phyloP scores from a whole-genome alignment of 768 basidiomycete genomes.

The Suillus weaverae region DNA sequence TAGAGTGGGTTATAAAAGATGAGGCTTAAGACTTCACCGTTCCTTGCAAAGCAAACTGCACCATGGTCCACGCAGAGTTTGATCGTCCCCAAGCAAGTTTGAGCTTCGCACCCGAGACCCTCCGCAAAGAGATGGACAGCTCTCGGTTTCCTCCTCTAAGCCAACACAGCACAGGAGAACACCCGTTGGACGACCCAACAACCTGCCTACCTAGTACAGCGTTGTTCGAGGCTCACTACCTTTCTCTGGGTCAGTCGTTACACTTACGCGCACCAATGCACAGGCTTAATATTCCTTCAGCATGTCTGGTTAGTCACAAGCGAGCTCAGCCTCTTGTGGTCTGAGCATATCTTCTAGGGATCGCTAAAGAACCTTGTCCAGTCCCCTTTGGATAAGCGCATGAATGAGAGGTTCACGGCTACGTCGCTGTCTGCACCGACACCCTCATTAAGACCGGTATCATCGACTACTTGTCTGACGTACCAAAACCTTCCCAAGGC shows the following conservation, averaged over 20 bases:
- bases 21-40: not conserved
- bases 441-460: too few relatives aligned
- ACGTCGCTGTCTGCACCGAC: not conserved
- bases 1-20: not conserved
- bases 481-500: too few relatives aligned
- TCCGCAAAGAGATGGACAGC: not conserved
- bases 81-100: not conserved
- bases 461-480: too few relatives aligned
- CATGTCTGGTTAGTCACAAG: not conserved
- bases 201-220: not conserved
- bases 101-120: not conserved
- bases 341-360: not conserved
- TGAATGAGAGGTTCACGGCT: slow-evolving; percentile 10
- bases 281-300: not conserved
- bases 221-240: not conserved
- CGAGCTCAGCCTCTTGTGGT: not conserved
- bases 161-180: not conserved
- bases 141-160: not conserved
- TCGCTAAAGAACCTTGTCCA: not conserved
- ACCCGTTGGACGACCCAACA: slow-evolving; percentile 4
- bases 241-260: not conserved
- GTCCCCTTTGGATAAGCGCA: not conserved
- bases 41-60: not conserved
- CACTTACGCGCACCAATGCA: not conserved
- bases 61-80: not conserved